These are phyloP conservation scores for Pseudogymnoascus sp. DNA, from an alignment of 2,329 filamentous ascomycete genomes.

Conservation along the genomic window DNA sequence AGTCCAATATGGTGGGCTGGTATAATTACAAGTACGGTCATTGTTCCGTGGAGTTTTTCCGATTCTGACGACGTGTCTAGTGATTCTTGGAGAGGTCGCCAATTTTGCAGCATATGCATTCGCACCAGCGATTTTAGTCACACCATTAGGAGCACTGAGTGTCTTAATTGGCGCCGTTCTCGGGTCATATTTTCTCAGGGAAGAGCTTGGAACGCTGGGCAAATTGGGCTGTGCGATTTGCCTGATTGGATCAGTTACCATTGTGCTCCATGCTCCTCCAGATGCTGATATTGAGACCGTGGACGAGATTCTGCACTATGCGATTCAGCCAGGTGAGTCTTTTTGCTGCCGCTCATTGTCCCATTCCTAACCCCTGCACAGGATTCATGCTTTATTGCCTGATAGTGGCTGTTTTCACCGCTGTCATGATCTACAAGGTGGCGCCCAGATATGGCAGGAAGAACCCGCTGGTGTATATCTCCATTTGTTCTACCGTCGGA, in stretches of 20 bases:
- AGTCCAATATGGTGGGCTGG: conserved; percentile 98
- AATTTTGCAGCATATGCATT: conserved; percentile 99
- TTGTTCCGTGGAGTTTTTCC: conserved; percentile 3
- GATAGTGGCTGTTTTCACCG: conserved; percentile 72
- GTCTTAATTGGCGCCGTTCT: conserved; percentile 92
- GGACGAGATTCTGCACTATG: conserved; percentile 84
- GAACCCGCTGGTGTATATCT: conserved; percentile 93
- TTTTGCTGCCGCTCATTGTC: neutral
- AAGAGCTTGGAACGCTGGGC: conserved; percentile 81
- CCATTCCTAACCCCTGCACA: conserved; percentile 31
- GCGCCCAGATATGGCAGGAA: conserved; percentile 85
- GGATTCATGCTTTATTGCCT: conserved; percentile 85
- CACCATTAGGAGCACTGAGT: conserved; percentile 84
- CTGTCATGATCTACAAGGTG: conserved; percentile 93
- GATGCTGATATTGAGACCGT: conserved; percentile 88
- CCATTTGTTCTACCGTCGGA: conserved; percentile 94
- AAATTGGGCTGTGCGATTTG: conserved; percentile 95
- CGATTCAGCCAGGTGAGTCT: conserved; percentile 74
- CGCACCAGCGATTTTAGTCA: conserved; percentile 96
- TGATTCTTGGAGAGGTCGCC: conserved; percentile 87
- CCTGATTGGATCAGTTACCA: conserved; percentile 91
- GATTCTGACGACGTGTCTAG: conserved; percentile 39
- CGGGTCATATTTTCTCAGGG: conserved; percentile 87
- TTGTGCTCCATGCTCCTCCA: conserved; percentile 91
- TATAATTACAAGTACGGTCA: conserved; percentile 69